phyloP scores from a whole-genome alignment of 129 eudicot genomes.

The Saposhnikovia divaricata region DNA sequence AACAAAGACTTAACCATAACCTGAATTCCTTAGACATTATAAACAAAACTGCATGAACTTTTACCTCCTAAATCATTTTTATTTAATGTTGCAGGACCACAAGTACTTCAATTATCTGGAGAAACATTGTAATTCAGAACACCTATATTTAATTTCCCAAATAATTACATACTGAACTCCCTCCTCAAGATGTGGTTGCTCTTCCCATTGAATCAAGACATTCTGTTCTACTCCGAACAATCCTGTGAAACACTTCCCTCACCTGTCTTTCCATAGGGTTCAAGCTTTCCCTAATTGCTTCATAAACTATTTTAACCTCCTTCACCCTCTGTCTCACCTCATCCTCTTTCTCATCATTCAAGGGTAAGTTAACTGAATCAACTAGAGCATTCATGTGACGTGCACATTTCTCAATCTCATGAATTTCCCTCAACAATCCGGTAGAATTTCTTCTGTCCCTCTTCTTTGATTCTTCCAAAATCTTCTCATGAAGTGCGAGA shows the following conservation, averaged over 20 bases:
- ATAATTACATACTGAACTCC: background rate
- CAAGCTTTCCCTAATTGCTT: slow-evolving; percentile 27
- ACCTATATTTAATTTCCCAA: background rate
- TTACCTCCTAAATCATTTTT: slow-evolving; percentile 8
- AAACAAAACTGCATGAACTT: slow-evolving; percentile 9
- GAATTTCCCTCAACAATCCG: slow-evolving; percentile 52
- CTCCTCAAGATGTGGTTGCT: slow-evolving; percentile 15
- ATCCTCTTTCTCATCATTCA: slow-evolving; percentile 31
- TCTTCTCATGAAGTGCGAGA: slow-evolving; percentile 39
- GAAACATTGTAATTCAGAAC: background rate
- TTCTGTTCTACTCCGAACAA: slow-evolving; percentile 38
- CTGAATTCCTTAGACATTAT: slow-evolving; percentile 14
- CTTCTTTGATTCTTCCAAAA: slow-evolving; percentile 44
- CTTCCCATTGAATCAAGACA: slow-evolving; percentile 32
- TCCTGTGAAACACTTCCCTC: slow-evolving; percentile 47
- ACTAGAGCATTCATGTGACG: slow-evolving; percentile 27
- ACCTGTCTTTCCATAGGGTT: slow-evolving; percentile 40
- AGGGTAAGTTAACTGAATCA: slow-evolving; percentile 29
- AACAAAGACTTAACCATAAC: slow-evolving; percentile 10
- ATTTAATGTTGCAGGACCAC: background rate
- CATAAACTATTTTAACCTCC: slow-evolving; percentile 25
- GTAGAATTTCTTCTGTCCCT: slow-evolving; percentile 31
- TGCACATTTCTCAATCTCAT: slow-evolving; percentile 37
- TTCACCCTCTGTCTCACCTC: slow-evolving; percentile 28
- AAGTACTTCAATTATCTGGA: background rate